Conservation (phyloP, 768 basidiomycete genomes). For the Xanthoconium stramineum region DNA sequence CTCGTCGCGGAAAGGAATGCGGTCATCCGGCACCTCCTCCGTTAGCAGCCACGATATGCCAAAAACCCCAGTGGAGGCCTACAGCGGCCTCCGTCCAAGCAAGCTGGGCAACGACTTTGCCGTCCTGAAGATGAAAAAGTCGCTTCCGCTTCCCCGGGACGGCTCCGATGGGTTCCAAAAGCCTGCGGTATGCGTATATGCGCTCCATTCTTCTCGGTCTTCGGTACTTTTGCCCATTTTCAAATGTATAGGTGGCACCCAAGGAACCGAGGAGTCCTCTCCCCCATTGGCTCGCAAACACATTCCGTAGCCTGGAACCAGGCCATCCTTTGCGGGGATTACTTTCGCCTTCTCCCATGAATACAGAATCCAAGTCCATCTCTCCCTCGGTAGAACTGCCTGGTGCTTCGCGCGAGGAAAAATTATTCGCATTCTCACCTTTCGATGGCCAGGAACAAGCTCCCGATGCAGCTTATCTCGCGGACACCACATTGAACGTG, state of each 20-base stretch:
- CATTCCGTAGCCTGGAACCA: constrained; percentile 44
- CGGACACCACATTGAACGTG: not conserved
- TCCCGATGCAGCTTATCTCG: not conserved
- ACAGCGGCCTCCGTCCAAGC: constrained; percentile 31
- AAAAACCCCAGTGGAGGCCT: constrained; percentile 41
- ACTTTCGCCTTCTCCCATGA: constrained; percentile 20
- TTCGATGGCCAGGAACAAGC: constrained; percentile 13
- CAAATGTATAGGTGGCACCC: constrained; percentile 15
- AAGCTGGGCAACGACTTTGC: constrained; percentile 40
- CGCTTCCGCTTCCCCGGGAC: not conserved
- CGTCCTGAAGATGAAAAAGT: constrained; percentile 40
- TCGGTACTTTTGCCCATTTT: constrained; percentile 10
- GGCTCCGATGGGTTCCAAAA: constrained; percentile 4
- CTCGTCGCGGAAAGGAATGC: constrained; percentile 28
- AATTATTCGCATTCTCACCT: constrained; percentile 30
- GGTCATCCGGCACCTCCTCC: constrained; percentile 46
- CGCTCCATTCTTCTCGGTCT: constrained; percentile 14
- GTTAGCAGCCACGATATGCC: constrained; percentile 40
- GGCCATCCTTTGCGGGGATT: constrained; percentile 35
- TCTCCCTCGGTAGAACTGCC: constrained; percentile 1
- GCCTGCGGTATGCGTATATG: constrained; percentile 32
- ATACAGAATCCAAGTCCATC: constrained; percentile 1
- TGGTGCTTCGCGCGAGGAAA: constrained; percentile 12
- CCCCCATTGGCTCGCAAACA: constrained; percentile 55
- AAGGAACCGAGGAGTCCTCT: constrained; percentile 32